Evolutionary conservation across 2,329 filamentous ascomycete genomes (phyloP), one percentile per base, ranked within the genome.

Genomic region (Aspergillus intermedius): DNA sequence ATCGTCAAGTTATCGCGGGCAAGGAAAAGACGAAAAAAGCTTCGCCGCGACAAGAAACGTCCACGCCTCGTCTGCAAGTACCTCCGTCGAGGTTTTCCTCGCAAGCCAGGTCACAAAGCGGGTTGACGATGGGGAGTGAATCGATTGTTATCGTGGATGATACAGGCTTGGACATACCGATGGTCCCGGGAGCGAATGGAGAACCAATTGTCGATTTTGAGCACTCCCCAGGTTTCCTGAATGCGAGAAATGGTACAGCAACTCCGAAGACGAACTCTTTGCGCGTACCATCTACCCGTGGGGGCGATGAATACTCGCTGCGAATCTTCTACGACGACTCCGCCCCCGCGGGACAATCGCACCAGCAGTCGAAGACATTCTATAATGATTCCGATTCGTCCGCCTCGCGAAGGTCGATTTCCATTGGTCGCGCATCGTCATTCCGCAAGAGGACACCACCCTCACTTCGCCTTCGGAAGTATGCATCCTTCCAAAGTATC

Each of bases 121-220:
- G 74, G 48, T 80, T 91, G 41, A 93, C 89, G 0, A 77, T 77
- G 9, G 87, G 88, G n/a, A 95, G 88, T 74, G 86, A 91, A 62
- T 95, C 89, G 0, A 94, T 95, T 55, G 78, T 95, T 48, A 94
- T 95, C 60, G 82, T 95, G 32, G 88, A 94, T 57, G 79, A 79
- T 54, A 81, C 79, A 28, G 70, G 71, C 6, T 57, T 67, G 7
- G 59, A 67, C 34, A 54, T 64, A 28, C 65, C 68, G n/a, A 47
- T 64, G 4, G 72, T 70, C 63, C 65, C 71, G 9, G 71, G 71
- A 6, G 70, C 62, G 4, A 51, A 70, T 12, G 48, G 52, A 25
- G 54, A 51, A 5, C 22, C 44, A 12, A 49, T 44, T 35, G 21
- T 43, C 13, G 44, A 49, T 9, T 44, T 55, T 30, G 50, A 53